A percentile compares a stretch with the other conserved stretches of the same genome.
phyloP scores from a whole-genome alignment of 164 flowering plant genomes.

The Annona squamosa region DNA sequence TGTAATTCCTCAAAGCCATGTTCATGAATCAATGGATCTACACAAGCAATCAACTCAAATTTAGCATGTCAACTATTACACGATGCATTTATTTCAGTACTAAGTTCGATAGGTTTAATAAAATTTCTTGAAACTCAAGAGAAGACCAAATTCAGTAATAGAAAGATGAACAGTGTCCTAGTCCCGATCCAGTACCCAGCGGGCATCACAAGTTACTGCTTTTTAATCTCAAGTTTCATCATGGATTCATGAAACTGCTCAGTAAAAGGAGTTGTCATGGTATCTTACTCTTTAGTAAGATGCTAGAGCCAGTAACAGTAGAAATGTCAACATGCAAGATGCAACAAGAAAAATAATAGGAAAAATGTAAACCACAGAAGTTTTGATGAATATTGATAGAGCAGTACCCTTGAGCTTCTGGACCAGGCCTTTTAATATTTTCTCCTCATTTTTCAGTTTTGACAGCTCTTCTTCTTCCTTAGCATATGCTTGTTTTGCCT shows the following conservation, averaged over 20 bases:
- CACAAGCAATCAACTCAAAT: too few relatives aligned
- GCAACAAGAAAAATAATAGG: background rate
- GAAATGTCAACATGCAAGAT: background rate
- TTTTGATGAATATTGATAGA: background rate
- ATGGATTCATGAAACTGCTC: background rate
- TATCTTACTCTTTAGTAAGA: background rate
- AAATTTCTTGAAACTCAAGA: too few relatives aligned
- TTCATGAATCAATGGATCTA: too few relatives aligned
- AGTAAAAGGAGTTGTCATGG: background rate
- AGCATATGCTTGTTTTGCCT: constrained; percentile 48
- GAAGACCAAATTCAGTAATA: too few relatives aligned
- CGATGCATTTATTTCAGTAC: too few relatives aligned
- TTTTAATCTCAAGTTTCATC: background rate
- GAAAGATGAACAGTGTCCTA: too few relatives aligned
- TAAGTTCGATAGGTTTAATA: too few relatives aligned
- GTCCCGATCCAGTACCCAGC: too few relatives aligned
- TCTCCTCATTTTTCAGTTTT: constrained; percentile 72
- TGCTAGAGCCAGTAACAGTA: background rate
- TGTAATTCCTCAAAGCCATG: too few relatives aligned
- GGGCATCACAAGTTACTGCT: too few relatives aligned
- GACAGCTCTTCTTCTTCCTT: constrained; percentile 76
- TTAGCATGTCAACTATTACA: too few relatives aligned
- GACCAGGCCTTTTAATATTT: constrained; percentile 66
- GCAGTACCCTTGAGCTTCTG: constrained; percentile 70
- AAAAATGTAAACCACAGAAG: background rate